phyloP scores from a whole-genome alignment of 2,329 filamentous ascomycete species.

The Colletotrichum cuscutae region DNA sequence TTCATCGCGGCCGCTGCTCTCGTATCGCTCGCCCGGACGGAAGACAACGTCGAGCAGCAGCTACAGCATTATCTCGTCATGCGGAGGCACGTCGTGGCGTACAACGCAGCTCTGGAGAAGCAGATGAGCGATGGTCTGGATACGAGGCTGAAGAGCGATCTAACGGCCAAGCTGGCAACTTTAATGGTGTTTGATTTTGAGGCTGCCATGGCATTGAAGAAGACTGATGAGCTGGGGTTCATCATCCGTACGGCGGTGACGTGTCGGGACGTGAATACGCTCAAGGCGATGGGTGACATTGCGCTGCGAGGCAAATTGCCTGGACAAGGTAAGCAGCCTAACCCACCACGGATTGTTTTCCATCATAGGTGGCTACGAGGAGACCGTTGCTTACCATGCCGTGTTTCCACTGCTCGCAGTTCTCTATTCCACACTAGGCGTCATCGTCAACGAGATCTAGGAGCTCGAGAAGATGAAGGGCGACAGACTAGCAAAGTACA shows the following conservation, averaged over 20 bases:
- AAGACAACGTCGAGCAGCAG: constrained; percentile 60
- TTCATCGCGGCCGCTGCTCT: constrained; percentile 70
- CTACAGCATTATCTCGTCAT: constrained; percentile 71
- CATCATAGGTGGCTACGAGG: background rate
- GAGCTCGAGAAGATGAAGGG: constrained; percentile 65
- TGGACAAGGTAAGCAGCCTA: constrained; percentile 53
- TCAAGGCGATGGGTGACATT: constrained; percentile 74
- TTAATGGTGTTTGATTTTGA: constrained; percentile 85
- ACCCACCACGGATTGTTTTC: background rate
- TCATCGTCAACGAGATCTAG: constrained; percentile 77
- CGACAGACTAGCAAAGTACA: constrained; percentile 76
- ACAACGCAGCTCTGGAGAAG: constrained; percentile 58
- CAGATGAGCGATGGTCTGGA: constrained; percentile 50
- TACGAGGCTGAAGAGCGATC: constrained; percentile 58
- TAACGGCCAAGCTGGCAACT: constrained; percentile 70
- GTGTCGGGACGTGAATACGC: constrained; percentile 57
- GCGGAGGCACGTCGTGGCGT: constrained; percentile 69
- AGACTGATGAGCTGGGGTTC: constrained; percentile 72
- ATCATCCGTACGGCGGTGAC: constrained; percentile 65
- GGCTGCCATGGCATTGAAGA: constrained; percentile 71
- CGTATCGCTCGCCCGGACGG: constrained; percentile 61
- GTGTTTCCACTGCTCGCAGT: constrained; percentile 46
- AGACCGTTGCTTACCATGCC: background rate
- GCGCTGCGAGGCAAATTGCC: constrained; percentile 66
- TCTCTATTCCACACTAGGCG: constrained; percentile 65